Conservation (phyloP, 441 rosid species). For the Adansonia gregorii region DNA sequence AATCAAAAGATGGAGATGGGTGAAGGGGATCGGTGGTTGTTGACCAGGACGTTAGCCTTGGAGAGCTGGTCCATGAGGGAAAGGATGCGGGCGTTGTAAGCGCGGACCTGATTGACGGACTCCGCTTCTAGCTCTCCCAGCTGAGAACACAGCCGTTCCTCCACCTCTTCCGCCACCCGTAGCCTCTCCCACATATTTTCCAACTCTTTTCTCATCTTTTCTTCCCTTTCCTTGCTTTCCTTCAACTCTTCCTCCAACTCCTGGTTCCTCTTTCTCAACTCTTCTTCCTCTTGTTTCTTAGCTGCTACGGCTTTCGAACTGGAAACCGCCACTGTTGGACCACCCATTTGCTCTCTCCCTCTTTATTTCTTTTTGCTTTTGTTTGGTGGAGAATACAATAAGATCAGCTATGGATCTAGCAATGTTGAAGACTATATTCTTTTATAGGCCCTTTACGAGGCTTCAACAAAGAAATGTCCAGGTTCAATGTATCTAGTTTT, state of each 20-base stretch:
- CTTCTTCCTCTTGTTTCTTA: slow-evolving; percentile 27
- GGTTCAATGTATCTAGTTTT: slow-evolving; percentile 59
- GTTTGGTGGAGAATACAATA: not conserved
- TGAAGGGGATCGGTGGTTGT: not conserved
- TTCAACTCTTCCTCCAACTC: slow-evolving; percentile 64
- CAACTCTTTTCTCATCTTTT: slow-evolving; percentile 59
- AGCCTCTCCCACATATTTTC: slow-evolving; percentile 50
- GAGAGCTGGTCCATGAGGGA: slow-evolving; percentile 67
- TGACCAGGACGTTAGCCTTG: slow-evolving; percentile 33
- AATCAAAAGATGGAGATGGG: not conserved
- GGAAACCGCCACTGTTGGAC: slow-evolving; percentile 2
- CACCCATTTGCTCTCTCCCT: slow-evolving; percentile 20
- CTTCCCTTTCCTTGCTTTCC: slow-evolving; percentile 65
- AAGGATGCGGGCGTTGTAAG: slow-evolving; percentile 55
- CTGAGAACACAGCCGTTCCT: slow-evolving; percentile 77
- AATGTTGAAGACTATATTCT: not conserved
- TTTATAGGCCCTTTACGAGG: slow-evolving; percentile 27
- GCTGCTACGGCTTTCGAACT: not conserved
- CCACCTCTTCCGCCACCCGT: slow-evolving; percentile 76
- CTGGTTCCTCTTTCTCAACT: slow-evolving; percentile 56
- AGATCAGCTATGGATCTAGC: not conserved
- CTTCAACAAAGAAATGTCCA: slow-evolving; percentile 37
- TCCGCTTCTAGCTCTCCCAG: slow-evolving; percentile 85
- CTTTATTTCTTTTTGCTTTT: not conserved
- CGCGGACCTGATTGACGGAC: slow-evolving; percentile 68